These are phyloP conservation scores for Aspergillus nomiae DNA, from an alignment of 2,329 filamentous ascomycete genomes.

Conservation along the genomic window DNA sequence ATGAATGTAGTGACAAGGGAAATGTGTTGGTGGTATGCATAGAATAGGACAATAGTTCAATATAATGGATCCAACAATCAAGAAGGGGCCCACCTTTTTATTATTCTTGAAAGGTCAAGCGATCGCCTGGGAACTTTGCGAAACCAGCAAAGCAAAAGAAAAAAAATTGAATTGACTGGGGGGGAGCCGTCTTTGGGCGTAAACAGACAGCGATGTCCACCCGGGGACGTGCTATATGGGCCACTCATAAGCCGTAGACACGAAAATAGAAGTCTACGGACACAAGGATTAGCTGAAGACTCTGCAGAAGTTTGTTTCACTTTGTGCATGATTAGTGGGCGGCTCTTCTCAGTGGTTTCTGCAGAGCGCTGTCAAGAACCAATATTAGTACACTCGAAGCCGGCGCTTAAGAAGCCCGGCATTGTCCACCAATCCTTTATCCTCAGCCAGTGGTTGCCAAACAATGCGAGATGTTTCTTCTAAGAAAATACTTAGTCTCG, in stretches of 20 bases:
- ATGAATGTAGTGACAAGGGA: constrained; percentile 13
- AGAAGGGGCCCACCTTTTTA: constrained; percentile 10
- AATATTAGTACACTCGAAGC: constrained; percentile 25
- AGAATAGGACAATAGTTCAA: constrained; percentile 18
- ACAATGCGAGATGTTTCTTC: constrained; percentile 2
- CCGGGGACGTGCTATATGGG: neutral
- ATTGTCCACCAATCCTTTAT: constrained; percentile 27
- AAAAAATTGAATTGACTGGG: neutral
- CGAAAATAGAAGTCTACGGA: neutral
- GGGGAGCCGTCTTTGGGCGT: neutral
- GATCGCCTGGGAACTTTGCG: too few species aligned
- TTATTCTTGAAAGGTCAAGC: constrained; percentile 1
- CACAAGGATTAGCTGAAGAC: neutral
- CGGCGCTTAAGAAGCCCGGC: constrained; percentile 32
- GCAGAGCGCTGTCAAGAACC: constrained; percentile 24
- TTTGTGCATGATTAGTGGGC: constrained; percentile 18
- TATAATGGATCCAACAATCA: constrained; percentile 2
- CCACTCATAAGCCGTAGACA: neutral
- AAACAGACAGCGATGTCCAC: neutral
- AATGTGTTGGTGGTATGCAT: constrained; percentile 11
- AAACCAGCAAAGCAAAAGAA: neutral
- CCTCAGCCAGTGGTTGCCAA: constrained; percentile 1
- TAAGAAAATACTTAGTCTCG: constrained; percentile 1
- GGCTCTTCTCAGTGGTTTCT: constrained; percentile 19
- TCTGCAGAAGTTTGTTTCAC: constrained; percentile 27